phyloP scores from a whole-genome alignment of 2,329 filamentous ascomycete genomes.

The Teratosphaeria destructans region DNA sequence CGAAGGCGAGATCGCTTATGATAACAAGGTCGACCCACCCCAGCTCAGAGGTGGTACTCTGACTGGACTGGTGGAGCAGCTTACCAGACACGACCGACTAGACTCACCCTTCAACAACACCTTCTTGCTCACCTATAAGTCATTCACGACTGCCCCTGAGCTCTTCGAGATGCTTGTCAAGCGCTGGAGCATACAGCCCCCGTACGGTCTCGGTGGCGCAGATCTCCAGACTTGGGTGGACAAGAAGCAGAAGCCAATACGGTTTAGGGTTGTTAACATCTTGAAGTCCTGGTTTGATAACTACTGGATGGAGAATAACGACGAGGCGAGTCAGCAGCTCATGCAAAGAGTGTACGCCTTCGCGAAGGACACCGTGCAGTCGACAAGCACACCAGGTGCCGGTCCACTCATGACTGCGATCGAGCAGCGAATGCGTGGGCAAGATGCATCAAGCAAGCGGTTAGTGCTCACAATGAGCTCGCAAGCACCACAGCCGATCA shows the following conservation, averaged over 20 bases:
- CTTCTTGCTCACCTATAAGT: conserved; percentile 91
- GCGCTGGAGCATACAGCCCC: conserved; percentile 85
- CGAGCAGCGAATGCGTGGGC: conserved; percentile 78
- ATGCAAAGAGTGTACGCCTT: conserved; percentile 85
- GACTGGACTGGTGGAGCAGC: conserved; percentile 79
- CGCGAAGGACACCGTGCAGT: conserved; percentile 82
- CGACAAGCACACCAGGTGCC: conserved; percentile 84
- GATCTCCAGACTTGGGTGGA: conserved; percentile 86
- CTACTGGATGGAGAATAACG: conserved; percentile 96
- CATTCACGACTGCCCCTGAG: conserved; percentile 83
- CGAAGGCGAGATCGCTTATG: conserved; percentile 82
- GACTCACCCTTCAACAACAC: conserved; percentile 96
- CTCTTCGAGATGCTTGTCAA: conserved; percentile 87
- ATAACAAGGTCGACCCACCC: conserved; percentile 63
- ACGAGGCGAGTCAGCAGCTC: conserved; percentile 70
- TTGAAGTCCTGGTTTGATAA: conserved; percentile 97
- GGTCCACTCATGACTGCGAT: conserved; percentile 74
- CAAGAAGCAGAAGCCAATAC: conserved; percentile 88
- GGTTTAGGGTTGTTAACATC: conserved; percentile 94
- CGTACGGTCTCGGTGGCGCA: conserved; percentile 60
- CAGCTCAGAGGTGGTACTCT: conserved; percentile 82
- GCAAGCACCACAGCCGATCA: conserved; percentile 76
- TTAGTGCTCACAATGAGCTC: conserved; percentile 73
- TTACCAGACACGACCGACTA: conserved; percentile 90
- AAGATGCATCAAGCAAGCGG: conserved; percentile 75